Conservation (phyloP, 2,329 filamentous ascomycete genomes). For the Coniochaeta sp. region DNA sequence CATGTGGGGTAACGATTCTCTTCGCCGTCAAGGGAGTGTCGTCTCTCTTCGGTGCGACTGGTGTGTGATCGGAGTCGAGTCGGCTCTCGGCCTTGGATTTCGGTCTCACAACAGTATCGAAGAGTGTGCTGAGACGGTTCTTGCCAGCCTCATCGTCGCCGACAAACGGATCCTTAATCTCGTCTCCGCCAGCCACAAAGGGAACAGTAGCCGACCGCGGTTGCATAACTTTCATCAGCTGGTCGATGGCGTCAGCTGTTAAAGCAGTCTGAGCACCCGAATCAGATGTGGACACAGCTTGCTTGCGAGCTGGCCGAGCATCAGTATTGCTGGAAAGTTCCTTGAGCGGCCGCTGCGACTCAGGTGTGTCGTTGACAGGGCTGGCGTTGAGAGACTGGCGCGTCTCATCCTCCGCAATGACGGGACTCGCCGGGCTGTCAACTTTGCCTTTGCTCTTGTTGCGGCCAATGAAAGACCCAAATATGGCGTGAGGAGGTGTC, state of each 20-base stretch:
- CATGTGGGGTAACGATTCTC: background rate
- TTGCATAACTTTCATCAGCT: constrained; percentile 47
- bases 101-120: background rate
- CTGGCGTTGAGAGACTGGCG: constrained; percentile 40
- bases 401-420: constrained; percentile 60
- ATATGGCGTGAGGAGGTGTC: constrained; percentile 30
- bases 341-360: constrained; percentile 51
- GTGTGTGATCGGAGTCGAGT: background rate
- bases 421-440: constrained; percentile 23
- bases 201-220: constrained; percentile 24
- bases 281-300: constrained; percentile 46
- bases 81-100: background rate
- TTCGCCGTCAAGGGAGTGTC: background rate
- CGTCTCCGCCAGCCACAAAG: constrained; percentile 19
- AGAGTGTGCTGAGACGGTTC: background rate
- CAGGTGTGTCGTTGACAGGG: constrained; percentile 36
- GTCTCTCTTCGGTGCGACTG: background rate
- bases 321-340: constrained; percentile 54
- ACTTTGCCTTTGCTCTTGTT: constrained; percentile 30
- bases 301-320: constrained; percentile 30
- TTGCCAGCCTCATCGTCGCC: constrained; percentile 2
- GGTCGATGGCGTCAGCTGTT: constrained; percentile 75
- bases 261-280: constrained; percentile 76
- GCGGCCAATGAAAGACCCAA: constrained; percentile 35
- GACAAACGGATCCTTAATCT: constrained; percentile 27